These are phyloP conservation scores for Plectosphaerella cucumerina DNA, from an alignment of 2,329 filamentous ascomycete genomes.

Conservation along the genomic window DNA sequence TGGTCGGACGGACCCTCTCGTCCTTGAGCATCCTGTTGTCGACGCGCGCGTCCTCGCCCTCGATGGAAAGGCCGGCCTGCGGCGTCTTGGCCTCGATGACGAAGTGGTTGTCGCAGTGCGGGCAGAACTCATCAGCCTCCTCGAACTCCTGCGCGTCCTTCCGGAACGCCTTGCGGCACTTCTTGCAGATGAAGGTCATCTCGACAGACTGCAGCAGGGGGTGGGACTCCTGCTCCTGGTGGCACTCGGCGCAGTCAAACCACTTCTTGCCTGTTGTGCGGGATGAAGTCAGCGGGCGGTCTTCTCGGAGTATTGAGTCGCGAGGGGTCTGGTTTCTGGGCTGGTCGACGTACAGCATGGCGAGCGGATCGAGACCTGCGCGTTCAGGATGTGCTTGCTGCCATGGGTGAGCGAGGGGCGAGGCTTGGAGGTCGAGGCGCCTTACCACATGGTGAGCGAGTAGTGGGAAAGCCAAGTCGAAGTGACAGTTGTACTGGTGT, in stretches of 20 bases:
- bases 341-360: slow-evolving; percentile 72
- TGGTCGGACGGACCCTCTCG: slow-evolving; percentile 62
- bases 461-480: too few relatives aligned
- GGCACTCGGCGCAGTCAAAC: slow-evolving; percentile 98
- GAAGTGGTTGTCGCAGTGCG: slow-evolving; percentile 98
- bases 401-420: slow-evolving; percentile 3
- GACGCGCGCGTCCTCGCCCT: slow-evolving; percentile 84
- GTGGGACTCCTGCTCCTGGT: slow-evolving; percentile 76
- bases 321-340: neutral
- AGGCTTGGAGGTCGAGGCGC: neutral
- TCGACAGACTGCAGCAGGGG: slow-evolving; percentile 72
- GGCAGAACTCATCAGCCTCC: slow-evolving; percentile 97
- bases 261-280: slow-evolving; percentile 72
- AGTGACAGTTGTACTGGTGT: too few relatives aligned
- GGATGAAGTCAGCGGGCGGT: neutral
- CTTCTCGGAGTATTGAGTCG: neutral
- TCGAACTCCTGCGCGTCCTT: slow-evolving; percentile 92
- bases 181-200: slow-evolving; percentile 96
- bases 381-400: slow-evolving; percentile 98
- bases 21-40: slow-evolving; percentile 92
- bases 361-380: slow-evolving; percentile 91
- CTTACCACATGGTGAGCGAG: slow-evolving; percentile 31
- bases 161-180: slow-evolving; percentile 97
- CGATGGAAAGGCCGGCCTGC: slow-evolving; percentile 77
- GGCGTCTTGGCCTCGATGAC: slow-evolving; percentile 85